These are phyloP conservation scores for Wickerhamiella infanticola DNA, from an alignment of 1,139 yeast species.

Conservation along the genomic window DNA sequence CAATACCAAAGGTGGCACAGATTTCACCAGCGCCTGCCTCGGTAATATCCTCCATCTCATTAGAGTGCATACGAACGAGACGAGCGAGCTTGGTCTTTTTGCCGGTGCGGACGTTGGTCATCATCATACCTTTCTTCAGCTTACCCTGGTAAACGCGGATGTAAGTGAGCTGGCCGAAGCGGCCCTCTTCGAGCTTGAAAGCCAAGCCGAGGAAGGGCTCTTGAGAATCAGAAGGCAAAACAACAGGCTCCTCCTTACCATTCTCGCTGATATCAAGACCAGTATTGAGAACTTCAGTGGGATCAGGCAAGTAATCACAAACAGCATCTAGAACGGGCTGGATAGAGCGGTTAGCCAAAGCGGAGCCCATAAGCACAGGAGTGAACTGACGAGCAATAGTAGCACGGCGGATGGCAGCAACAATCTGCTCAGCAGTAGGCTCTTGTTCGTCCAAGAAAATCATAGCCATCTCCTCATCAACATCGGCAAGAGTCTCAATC, in stretches of 20 bases:
- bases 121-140: conserved; percentile 76
- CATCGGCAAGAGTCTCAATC: conserved; percentile 92
- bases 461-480: conserved; percentile 94
- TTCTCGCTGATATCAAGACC: conserved; percentile 58
- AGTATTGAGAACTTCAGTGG: conserved; percentile 78
- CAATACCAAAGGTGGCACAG: conserved; percentile 98
- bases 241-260: conserved; percentile 52
- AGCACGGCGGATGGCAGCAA: conserved; percentile 80
- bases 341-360: conserved; percentile 86
- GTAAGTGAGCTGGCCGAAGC: conserved; percentile 92
- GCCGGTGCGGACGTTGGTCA: conserved; percentile 81
- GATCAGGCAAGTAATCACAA: conserved; percentile 89
- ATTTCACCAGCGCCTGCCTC: conserved; percentile 97
- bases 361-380: conserved; percentile 98
- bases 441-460: conserved; percentile 77
- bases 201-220: conserved; percentile 92
- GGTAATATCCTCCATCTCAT: conserved; percentile 94
- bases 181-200: conserved; percentile 95
- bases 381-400: conserved; percentile 95
- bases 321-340: conserved; percentile 94
- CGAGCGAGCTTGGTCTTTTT: conserved; percentile 91
- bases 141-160: conserved; percentile 95
- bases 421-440: conserved; percentile 71
- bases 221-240: conserved; percentile 54
- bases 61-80: conserved; percentile 95